phyloP scores from a whole-genome alignment of 2,329 filamentous ascomycete species.

The Coccinonectria pachysandricola region DNA sequence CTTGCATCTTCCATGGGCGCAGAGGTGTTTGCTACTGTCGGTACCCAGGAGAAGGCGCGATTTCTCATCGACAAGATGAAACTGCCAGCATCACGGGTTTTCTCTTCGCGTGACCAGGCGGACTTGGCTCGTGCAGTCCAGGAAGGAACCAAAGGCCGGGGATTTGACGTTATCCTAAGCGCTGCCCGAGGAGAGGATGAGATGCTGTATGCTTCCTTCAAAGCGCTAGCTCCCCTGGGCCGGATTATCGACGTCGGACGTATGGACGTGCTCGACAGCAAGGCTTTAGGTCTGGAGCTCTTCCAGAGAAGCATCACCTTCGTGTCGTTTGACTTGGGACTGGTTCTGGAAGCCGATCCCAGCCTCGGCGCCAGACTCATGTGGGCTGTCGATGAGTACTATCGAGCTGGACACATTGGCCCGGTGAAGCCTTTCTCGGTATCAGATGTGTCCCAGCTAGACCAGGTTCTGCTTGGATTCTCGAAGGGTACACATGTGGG shows the following conservation, averaged over 20 bases:
- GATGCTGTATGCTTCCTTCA: conserved; percentile 1
- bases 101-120: not conserved
- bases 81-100: not conserved
- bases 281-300: not conserved
- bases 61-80: not conserved
- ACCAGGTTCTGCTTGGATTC: too few species aligned
- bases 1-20: not conserved
- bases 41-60: not conserved
- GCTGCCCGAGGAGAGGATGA: not conserved
- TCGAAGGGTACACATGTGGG: too few species aligned
- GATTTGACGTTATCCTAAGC: not conserved
- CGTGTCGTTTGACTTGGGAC: too few species aligned
- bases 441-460: too few species aligned
- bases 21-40: not conserved
- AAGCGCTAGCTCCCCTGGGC: conserved; percentile 1
- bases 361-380: too few species aligned
- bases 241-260: too few species aligned
- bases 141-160: not conserved
- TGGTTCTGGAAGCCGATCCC: too few species aligned
- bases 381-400: too few species aligned
- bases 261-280: too few species aligned
- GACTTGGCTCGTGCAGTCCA: not conserved
- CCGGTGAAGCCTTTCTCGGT: too few species aligned
- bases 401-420: too few species aligned
- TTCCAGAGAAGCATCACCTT: too few species aligned